Percentiles rank a stretch among this genome's conserved stretches.
Conservation (phyloP, 352 stramenopile species). For the Thalassiosira delicatula region DNA sequence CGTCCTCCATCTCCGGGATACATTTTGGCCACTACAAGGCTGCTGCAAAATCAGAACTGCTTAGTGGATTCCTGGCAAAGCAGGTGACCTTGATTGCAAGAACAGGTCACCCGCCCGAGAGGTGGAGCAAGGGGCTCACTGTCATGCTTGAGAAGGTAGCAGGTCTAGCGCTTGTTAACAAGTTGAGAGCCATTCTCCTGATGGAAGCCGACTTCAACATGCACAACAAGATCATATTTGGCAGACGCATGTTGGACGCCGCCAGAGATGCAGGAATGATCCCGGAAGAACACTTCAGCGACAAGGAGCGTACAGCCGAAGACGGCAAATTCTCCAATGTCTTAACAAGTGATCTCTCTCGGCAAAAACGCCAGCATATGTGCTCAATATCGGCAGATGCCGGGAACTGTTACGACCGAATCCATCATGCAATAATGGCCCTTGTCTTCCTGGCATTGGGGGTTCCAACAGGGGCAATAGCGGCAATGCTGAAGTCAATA, state of each 20-base stretch:
- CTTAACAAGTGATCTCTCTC: slow-evolving; percentile 10
- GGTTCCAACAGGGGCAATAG: neutral
- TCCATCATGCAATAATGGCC: slow-evolving; percentile 12
- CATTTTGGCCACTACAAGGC: slow-evolving; percentile 29
- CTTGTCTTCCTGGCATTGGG: slow-evolving; percentile 12
- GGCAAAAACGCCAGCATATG: neutral
- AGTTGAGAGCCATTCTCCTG: slow-evolving; percentile 29
- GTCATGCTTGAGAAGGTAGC: slow-evolving; percentile 38
- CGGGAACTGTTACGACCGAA: slow-evolving; percentile 23
- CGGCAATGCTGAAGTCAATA: slow-evolving; percentile 1
- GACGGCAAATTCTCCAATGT: slow-evolving; percentile 12
- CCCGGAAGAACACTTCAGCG: slow-evolving; percentile 5
- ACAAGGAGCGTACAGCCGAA: slow-evolving; percentile 10
- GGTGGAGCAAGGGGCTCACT: slow-evolving; percentile 21
- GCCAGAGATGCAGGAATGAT: slow-evolving; percentile 8
- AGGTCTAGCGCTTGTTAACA: slow-evolving; percentile 20
- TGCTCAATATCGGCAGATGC: slow-evolving; percentile 24
- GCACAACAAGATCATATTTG: slow-evolving; percentile 30
- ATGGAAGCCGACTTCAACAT: slow-evolving; percentile 41
- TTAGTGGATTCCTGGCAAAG: slow-evolving; percentile 5
- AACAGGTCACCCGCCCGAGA: neutral
- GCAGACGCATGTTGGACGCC: slow-evolving; percentile 8
- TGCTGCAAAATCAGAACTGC: neutral
- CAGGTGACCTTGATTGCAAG: neutral
- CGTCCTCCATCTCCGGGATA: neutral